A percentile compares a stretch with the other conserved stretches of the same genome.
These are phyloP conservation scores for Fragaria iinumae DNA, from an alignment of 306 rosid genomes.

Conservation along the genomic window DNA sequence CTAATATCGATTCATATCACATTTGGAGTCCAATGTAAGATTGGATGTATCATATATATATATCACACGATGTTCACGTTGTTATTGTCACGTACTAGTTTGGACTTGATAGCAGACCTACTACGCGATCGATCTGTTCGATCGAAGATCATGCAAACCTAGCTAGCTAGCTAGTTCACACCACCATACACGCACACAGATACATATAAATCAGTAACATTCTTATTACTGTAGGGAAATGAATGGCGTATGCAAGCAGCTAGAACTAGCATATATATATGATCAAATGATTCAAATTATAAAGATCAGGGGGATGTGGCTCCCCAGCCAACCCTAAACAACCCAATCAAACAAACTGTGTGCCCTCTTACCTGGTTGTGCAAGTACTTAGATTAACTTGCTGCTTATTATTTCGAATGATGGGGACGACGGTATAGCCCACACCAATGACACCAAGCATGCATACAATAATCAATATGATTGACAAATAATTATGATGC, in stretches of 20 bases:
- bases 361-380: neutral
- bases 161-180: neutral
- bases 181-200: neutral
- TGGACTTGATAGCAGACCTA: neutral
- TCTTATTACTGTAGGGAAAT: neutral
- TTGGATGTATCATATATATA: neutral
- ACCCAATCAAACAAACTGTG: neutral
- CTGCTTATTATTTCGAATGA: neutral
- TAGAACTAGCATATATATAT: neutral
- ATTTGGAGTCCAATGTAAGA: neutral
- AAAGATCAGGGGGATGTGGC: neutral
- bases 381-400: neutral
- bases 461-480: neutral
- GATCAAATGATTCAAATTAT: neutral
- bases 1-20: neutral
- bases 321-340: neutral
- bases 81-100: neutral
- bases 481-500: constrained; percentile 9
- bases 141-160: neutral
- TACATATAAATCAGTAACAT: neutral
- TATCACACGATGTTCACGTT: neutral
- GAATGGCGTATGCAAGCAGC: neutral
- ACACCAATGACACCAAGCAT: neutral
- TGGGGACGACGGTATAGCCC: constrained; percentile 2
- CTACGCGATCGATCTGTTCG: neutral